Conservation (phyloP, 164 flowering plant genomes). For the Buxus sempervirens region DNA sequence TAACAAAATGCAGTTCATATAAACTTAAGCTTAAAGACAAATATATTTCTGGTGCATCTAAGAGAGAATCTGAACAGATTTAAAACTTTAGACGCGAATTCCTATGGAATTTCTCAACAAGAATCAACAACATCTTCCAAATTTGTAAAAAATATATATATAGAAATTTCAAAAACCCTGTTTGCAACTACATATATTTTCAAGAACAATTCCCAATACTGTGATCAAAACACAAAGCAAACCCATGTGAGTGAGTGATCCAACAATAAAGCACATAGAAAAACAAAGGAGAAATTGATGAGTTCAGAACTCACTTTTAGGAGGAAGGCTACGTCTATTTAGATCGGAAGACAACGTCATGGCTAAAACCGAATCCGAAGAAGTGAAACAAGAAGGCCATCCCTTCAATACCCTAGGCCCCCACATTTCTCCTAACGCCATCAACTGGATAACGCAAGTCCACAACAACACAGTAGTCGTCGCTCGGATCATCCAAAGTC, state of each 20-base stretch:
- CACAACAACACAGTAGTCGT: constrained; percentile 74
- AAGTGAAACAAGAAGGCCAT: constrained; percentile 79
- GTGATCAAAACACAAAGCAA: background rate
- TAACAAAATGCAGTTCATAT: too few species aligned
- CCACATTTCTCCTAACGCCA: constrained; percentile 73
- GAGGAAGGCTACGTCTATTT: constrained; percentile 22
- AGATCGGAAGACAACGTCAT: constrained; percentile 15
- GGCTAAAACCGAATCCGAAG: constrained; percentile 17
- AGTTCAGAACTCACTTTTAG: constrained; percentile 29
- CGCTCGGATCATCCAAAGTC: constrained; percentile 81
- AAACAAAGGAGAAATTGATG: background rate
- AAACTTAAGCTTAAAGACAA: background rate
- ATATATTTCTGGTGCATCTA: background rate
- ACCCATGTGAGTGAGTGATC: background rate
- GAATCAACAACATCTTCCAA: background rate
- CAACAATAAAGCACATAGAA: background rate
- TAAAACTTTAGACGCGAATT: background rate
- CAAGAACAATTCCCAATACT: too few species aligned
- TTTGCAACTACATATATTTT: background rate
- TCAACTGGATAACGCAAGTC: constrained; percentile 82
- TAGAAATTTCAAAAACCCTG: background rate
- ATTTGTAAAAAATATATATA: background rate
- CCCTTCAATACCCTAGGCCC: constrained; percentile 81
- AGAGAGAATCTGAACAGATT: background rate
- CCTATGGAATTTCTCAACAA: background rate